A percentile compares a stretch with the other conserved stretches of the same genome.
Evolutionary conservation across 352 stramenopile genomes (phyloP).

Genomic region (Globisporangium parvum): DNA sequence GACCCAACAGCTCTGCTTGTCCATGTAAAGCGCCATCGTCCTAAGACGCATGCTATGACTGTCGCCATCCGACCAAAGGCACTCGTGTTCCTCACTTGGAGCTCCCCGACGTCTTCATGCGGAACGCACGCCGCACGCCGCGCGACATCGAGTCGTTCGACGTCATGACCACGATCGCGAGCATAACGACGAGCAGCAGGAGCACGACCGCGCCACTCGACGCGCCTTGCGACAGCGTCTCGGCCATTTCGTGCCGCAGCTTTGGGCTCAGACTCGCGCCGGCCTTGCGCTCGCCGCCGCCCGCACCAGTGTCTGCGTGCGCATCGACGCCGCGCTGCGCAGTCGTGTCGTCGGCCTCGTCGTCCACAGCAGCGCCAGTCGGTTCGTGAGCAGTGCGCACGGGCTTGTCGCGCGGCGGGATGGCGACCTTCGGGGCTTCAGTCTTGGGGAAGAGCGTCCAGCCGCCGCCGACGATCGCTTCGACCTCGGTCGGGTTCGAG

Average conservation of each 20-base stretch:
- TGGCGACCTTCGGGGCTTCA: slow-evolving; percentile 1
- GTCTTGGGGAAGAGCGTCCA: slow-evolving; percentile 37
- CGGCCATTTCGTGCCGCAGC: slow-evolving; percentile 40
- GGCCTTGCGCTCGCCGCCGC: slow-evolving; percentile 21
- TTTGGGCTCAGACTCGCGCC: slow-evolving; percentile 12
- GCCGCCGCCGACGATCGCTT: slow-evolving; percentile 36
- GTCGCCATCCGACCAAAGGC: no score
- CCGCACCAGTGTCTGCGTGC: slow-evolving; percentile 32
- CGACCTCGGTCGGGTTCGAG: slow-evolving; percentile 40
- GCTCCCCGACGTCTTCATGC: slow-evolving; percentile 26
- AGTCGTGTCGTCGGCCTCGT: slow-evolving; percentile 27
- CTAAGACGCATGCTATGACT: no score
- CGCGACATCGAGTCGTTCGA: slow-evolving; percentile 66
- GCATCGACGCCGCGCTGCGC: slow-evolving; percentile 25
- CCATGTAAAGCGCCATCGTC: no score
- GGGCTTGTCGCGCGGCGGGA: slow-evolving; percentile 11
- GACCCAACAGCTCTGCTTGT: no score
- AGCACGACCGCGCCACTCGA: slow-evolving; percentile 39
- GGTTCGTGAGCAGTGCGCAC: slow-evolving; percentile 13
- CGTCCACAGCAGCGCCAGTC: slow-evolving; percentile 9
- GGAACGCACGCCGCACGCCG: slow-evolving; percentile 42
- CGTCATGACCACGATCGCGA: slow-evolving; percentile 45
- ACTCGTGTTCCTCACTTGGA: slow-evolving; percentile 15
- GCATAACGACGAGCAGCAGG: slow-evolving; percentile 47
- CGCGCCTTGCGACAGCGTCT: slow-evolving; percentile 20